phyloP scores from a whole-genome alignment of 75 land plant genomes.

The Sequoiadendron giganteum region DNA sequence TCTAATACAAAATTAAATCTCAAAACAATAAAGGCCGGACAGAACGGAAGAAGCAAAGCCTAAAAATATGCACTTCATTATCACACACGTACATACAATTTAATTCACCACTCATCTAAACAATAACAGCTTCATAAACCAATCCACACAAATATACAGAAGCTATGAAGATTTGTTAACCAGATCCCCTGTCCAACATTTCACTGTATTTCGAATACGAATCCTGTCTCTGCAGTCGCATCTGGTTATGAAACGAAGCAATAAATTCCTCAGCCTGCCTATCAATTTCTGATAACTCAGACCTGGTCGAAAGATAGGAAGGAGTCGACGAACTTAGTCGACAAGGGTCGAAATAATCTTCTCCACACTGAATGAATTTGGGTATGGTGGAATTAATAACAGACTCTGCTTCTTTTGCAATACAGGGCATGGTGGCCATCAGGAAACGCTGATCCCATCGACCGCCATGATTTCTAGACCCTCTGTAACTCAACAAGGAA shows the following conservation, averaged over 20 bases:
- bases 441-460: background rate
- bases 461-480: background rate
- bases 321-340: background rate
- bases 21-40: no score
- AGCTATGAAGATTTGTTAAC: background rate
- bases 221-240: constrained; percentile 3
- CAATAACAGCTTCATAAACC: no score
- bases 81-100: no score
- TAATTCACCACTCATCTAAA: no score
- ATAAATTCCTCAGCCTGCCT: constrained; percentile 4
- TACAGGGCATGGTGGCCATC: background rate
- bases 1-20: no score
- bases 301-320: background rate
- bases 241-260: background rate
- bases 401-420: background rate
- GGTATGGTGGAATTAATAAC: background rate
- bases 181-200: background rate
- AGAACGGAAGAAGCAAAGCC: no score
- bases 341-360: background rate
- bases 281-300: constrained; percentile 2
- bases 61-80: no score
- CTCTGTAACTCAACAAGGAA: background rate
- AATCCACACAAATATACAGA: no score
- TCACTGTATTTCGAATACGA: background rate
- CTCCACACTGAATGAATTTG: background rate